Evolutionary conservation across 2,329 filamentous ascomycete genomes (phyloP).

Genomic region (Diaporthe citri): DNA sequence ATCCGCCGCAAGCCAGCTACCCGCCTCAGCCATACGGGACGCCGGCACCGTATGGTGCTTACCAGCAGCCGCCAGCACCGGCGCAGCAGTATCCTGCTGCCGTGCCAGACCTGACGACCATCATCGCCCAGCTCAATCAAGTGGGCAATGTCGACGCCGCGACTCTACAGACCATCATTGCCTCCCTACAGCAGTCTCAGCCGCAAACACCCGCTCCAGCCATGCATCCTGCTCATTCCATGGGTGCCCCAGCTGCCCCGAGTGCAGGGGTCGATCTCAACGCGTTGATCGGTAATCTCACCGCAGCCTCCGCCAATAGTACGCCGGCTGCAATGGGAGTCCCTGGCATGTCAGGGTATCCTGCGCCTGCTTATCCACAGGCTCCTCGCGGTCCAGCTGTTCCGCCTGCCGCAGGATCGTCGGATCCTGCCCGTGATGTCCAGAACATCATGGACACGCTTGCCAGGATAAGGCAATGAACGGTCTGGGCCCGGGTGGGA

Average conservation of each 20-base stretch:
- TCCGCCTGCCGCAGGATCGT: slow-evolving; percentile 42
- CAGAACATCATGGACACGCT: slow-evolving; percentile 82
- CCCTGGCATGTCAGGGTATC: slow-evolving; percentile 45
- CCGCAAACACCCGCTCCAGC: slow-evolving; percentile 27
- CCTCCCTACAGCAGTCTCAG: slow-evolving; percentile 61
- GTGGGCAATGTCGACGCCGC: slow-evolving; percentile 77
- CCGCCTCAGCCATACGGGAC: slow-evolving; percentile 43
- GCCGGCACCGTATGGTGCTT: slow-evolving; percentile 44
- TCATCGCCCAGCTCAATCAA: slow-evolving; percentile 72
- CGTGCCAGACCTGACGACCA: slow-evolving; percentile 67
- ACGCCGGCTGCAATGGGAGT: slow-evolving; percentile 22
- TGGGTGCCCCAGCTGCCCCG: slow-evolving; percentile 44
- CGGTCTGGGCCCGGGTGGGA: not conserved
- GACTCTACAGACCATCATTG: slow-evolving; percentile 78
- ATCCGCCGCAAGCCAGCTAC: slow-evolving; percentile 51
- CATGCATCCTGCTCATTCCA: slow-evolving; percentile 18
- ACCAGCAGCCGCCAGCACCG: slow-evolving; percentile 50
- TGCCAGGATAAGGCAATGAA: slow-evolving; percentile 71
- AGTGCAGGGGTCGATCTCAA: slow-evolving; percentile 59
- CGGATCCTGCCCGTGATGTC: slow-evolving; percentile 65
- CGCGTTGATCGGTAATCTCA: slow-evolving; percentile 58
- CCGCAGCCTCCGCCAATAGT: slow-evolving; percentile 29
- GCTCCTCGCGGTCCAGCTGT: slow-evolving; percentile 46
- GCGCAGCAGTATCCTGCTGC: slow-evolving; percentile 45
- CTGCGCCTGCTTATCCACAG: slow-evolving; percentile 45